These are phyloP conservation scores for Lachnellula willkommii DNA, from an alignment of 2,329 filamentous ascomycete genomes.

Conservation along the genomic window DNA sequence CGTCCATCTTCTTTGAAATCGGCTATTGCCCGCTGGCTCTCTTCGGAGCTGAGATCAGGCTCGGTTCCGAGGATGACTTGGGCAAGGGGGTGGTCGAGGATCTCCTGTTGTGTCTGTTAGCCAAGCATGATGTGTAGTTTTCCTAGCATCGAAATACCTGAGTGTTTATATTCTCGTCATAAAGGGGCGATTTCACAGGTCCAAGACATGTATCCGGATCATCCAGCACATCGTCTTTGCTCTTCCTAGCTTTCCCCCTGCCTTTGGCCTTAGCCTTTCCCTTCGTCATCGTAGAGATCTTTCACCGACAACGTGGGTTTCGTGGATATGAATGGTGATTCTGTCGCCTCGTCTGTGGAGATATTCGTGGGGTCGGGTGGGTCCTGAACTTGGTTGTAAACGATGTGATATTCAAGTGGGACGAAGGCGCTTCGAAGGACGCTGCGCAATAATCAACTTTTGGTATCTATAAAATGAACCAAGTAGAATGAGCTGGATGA, in stretches of 20 bases:
- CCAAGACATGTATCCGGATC: not conserved
- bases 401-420: too few species aligned
- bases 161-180: not conserved
- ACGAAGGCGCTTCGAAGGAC: too few species aligned
- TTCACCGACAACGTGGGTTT: not conserved
- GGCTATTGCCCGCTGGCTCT: not conserved
- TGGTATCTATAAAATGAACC: too few species aligned
- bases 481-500: too few species aligned
- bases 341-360: not conserved
- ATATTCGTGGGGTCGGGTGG: too few species aligned
- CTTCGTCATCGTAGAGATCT: not conserved
- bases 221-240: not conserved
- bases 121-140: slow-evolving; percentile 33
- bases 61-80: slow-evolving; percentile 19
- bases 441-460: too few species aligned
- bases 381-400: too few species aligned
- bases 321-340: not conserved
- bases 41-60: not conserved
- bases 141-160: slow-evolving; percentile 33
- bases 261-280: not conserved
- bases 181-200: not conserved
- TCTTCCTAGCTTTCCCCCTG: not conserved
- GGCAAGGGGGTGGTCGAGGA: slow-evolving; percentile 36
- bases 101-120: slow-evolving; percentile 36
- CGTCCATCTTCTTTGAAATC: not conserved